Evolutionary conservation across 2,329 filamentous ascomycete species (phyloP).

Genomic region (Phaeomoniella chlamydospora): DNA sequence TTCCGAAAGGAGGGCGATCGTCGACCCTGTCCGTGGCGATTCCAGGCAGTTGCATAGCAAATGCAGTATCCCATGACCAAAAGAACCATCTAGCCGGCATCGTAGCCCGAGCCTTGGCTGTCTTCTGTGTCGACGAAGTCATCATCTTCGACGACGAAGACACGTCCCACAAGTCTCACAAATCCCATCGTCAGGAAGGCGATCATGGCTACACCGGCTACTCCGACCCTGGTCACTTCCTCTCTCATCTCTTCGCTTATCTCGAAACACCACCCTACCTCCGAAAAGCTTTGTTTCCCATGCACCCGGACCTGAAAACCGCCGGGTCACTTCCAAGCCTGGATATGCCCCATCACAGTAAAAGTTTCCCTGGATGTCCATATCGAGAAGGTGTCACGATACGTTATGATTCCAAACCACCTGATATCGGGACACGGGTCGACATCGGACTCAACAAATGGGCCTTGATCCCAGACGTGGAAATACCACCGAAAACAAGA

Average conservation of each 20-base stretch:
- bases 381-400: slow-evolving; percentile 67
- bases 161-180: slow-evolving; percentile 13
- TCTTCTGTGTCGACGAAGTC: slow-evolving; percentile 75
- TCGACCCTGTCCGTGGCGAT: slow-evolving; percentile 69
- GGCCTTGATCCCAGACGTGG: slow-evolving; percentile 38
- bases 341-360: slow-evolving; percentile 69
- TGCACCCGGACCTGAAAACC: slow-evolving; percentile 62
- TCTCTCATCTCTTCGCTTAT: slow-evolving; percentile 65
- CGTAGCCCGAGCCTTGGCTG: slow-evolving; percentile 65
- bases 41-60: slow-evolving; percentile 62
- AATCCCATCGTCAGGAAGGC: slow-evolving; percentile 16
- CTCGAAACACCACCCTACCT: slow-evolving; percentile 76
- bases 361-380: slow-evolving; percentile 31
- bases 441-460: slow-evolving; percentile 33
- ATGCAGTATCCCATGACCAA: slow-evolving; percentile 58
- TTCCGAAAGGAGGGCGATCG: slow-evolving; percentile 46
- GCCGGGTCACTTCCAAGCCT: slow-evolving; percentile 62
- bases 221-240: slow-evolving; percentile 63
- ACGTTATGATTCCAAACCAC: slow-evolving; percentile 24
- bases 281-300: slow-evolving; percentile 57
- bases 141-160: slow-evolving; percentile 61
- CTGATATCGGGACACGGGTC: slow-evolving; percentile 36
- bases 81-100: slow-evolving; percentile 59
- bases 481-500: slow-evolving; percentile 54
- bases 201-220: slow-evolving; percentile 47